These are phyloP conservation scores for Metarhizium sp. DNA, from an alignment of 2,329 filamentous ascomycete genomes.

Conservation along the genomic window DNA sequence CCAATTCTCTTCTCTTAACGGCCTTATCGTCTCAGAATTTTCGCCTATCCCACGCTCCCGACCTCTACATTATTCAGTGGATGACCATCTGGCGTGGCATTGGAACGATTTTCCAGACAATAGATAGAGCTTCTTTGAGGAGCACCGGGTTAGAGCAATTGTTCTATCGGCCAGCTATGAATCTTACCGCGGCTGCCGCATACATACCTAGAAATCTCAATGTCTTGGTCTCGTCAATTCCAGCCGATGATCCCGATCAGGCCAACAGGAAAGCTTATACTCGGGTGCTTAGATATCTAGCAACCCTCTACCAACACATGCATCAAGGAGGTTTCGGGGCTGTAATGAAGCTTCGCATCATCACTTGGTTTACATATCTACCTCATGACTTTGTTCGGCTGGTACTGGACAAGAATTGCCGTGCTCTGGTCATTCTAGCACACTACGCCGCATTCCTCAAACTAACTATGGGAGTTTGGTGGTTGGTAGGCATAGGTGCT, in stretches of 20 bases:
- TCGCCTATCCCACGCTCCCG: conserved; percentile 32
- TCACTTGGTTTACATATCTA: conserved; percentile 44
- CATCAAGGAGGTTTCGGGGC: conserved; percentile 29
- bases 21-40: conserved; percentile 42
- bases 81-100: conserved; percentile 46
- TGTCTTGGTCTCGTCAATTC: conserved; percentile 38
- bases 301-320: conserved; percentile 42
- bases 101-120: conserved; percentile 34
- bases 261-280: conserved; percentile 31
- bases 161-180: conserved; percentile 39
- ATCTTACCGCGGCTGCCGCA: conserved; percentile 19
- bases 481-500: conserved; percentile 36
- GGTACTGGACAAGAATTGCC: conserved; percentile 29
- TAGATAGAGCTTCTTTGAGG: conserved; percentile 16
- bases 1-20: conserved; percentile 41
- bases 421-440: conserved; percentile 41
- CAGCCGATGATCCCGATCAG: conserved; percentile 31
- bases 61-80: conserved; percentile 46
- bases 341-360: conserved; percentile 37
- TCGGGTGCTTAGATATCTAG: conserved; percentile 37
- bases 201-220: no score
- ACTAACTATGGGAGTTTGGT: conserved; percentile 35
- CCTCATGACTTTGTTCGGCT: conserved; percentile 34
- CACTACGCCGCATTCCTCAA: conserved; percentile 44
- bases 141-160: conserved; percentile 36